Percentiles rank a stretch among this genome's conserved stretches.
These are phyloP conservation scores for Talaromyces sp. DNA, from an alignment of 2,329 filamentous ascomycete genomes.

Conservation along the genomic window DNA sequence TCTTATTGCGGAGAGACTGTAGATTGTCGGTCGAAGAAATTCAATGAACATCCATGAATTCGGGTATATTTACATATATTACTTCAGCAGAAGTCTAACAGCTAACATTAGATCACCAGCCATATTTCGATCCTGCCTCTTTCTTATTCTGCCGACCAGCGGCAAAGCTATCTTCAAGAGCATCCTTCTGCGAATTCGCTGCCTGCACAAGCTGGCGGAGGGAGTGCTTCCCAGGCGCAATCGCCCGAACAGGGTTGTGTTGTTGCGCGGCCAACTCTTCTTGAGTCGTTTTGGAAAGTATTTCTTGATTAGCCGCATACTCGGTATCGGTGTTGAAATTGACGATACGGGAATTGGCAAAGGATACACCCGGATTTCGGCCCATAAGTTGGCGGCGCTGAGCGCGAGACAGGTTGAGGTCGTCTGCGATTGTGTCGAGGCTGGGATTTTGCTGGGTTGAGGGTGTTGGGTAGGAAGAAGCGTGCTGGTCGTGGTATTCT, in stretches of 20 bases:
- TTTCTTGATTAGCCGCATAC: conserved; percentile 75
- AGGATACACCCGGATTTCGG: conserved; percentile 40
- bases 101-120: conserved; percentile 52
- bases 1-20: too few relatives aligned
- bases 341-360: conserved; percentile 60
- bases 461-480: conserved; percentile 1
- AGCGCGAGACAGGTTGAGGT: conserved; percentile 71
- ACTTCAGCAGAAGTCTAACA: background rate
- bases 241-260: conserved; percentile 75
- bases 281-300: conserved; percentile 64
- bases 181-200: conserved; percentile 75
- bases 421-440: conserved; percentile 65
- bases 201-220: conserved; percentile 81
- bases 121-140: conserved; percentile 77
- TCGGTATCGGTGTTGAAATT: conserved; percentile 87
- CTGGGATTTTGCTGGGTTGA: conserved; percentile 39
- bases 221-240: conserved; percentile 84
- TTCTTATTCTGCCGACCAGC: conserved; percentile 70
- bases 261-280: conserved; percentile 43
- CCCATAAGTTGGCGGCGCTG: conserved; percentile 82
- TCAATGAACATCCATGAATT: background rate
- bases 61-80: background rate
- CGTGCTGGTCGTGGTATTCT: conserved; percentile 3
- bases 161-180: conserved; percentile 87
- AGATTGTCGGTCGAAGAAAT: too few relatives aligned